Evolutionary conservation across 805 yeast genomes (phyloP), one percentile per base, ranked within the genome.

Genomic region (Pichia kluyveri): DNA sequence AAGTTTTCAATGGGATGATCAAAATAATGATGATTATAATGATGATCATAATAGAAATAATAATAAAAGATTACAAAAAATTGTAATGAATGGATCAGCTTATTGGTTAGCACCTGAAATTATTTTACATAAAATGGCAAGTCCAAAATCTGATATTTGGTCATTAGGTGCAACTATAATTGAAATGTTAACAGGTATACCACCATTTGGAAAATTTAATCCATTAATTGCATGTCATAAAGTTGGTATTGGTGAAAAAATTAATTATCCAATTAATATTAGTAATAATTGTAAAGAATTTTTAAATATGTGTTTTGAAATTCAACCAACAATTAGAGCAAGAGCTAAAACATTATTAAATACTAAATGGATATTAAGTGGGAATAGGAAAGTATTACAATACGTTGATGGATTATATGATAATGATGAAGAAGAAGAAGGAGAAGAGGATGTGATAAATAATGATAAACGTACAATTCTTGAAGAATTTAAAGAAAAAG

Each of bases 71-170:
- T 53, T 60, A 48, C 49, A 53, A 46, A 50, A 52, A 57, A 63
- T 59, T 44, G 71, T 74, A 2, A 80, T 78, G 9, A 77, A 75
- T 15, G 99, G 99, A 1, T 88, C 98, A 0, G 95, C 97, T 0
- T 86, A 91, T 61, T 93, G 98, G 98, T 90, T 93, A 96, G 97
- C 99, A 0, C 99, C 99, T 0, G 99, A 93, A 60, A 81, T 95
- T 2, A 85, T 93, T 5, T 44, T 50, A 14, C 40, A 43, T 27
- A 71, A 82, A 40, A 81, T 88, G 56, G 84, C 91, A 1, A 82
- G 95, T 10, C 79, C 91, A 0, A 84, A 95, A 2, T 86, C 96
- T 3, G 99, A 93, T 67, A 78, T 86, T 30, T 86, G 93, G 98
- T 86, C 96, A 8, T 65, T 93, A 28, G 99, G 98, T 3, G 95